Percentiles rank a stretch among this genome's conserved stretches.
Evolutionary conservation across 2,329 filamentous ascomycete genomes (phyloP).

Genomic region (Raffaelea ambrosiae): DNA sequence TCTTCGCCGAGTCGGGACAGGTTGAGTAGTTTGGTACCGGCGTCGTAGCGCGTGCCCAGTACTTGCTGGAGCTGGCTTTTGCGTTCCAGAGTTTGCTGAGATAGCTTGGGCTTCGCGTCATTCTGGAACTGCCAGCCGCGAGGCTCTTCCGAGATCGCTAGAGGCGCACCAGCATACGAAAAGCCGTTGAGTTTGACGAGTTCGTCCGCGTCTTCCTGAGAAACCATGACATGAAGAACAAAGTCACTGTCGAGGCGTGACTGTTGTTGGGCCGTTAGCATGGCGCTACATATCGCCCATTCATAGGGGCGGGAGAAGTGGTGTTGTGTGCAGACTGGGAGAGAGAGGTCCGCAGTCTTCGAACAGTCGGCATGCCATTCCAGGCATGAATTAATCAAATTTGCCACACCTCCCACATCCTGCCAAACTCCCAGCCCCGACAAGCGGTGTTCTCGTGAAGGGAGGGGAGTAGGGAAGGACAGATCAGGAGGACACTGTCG

Average conservation of each 20-base stretch:
- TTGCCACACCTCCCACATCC: neutral
- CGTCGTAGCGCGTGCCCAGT: slow-evolving; percentile 65
- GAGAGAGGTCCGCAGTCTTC: neutral
- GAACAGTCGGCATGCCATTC: neutral
- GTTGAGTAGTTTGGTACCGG: slow-evolving; percentile 65
- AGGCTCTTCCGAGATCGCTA: slow-evolving; percentile 45
- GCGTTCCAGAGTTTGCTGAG: slow-evolving; percentile 48
- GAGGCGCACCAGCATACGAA: slow-evolving; percentile 54
- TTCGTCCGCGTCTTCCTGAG: slow-evolving; percentile 53
- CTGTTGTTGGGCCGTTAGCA: slow-evolving; percentile 57
- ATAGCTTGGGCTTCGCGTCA: slow-evolving; percentile 28
- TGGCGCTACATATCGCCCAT: slow-evolving; percentile 29
- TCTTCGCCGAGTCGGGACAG: slow-evolving; percentile 73
- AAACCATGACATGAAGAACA: slow-evolving; percentile 55
- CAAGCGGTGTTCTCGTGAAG: too few species aligned
- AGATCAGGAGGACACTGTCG: neutral
- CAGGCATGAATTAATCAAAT: too few species aligned
- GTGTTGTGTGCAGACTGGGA: neutral
- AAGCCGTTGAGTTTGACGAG: slow-evolving; percentile 62
- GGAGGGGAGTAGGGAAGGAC: too few species aligned
- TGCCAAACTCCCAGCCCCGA: neutral
- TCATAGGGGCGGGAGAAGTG: neutral
- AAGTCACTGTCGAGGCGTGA: slow-evolving; percentile 61
- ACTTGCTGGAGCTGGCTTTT: slow-evolving; percentile 62
- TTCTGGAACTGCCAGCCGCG: slow-evolving; percentile 26